These are phyloP conservation scores for Zopfia rhizophila DNA, from an alignment of 2,329 filamentous ascomycete genomes.

Conservation along the genomic window DNA sequence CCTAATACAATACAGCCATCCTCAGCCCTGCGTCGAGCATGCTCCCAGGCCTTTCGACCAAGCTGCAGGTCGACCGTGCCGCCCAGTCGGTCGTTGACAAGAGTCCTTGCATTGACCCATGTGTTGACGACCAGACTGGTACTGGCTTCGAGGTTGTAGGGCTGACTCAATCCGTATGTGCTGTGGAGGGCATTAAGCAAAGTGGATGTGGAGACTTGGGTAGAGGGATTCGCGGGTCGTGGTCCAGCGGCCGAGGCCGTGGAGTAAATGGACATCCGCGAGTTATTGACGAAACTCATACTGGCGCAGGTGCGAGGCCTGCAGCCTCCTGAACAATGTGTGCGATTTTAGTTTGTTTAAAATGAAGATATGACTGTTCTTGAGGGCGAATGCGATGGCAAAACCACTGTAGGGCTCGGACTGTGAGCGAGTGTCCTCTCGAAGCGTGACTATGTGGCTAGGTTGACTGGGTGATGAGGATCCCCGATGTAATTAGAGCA, in stretches of 20 bases:
- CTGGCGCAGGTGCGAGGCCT: slow-evolving; percentile 36
- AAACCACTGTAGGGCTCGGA: slow-evolving; percentile 29
- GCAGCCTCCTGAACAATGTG: slow-evolving; percentile 29
- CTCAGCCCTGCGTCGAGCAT: slow-evolving; percentile 91
- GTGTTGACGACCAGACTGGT: slow-evolving; percentile 95
- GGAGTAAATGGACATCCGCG: slow-evolving; percentile 71
- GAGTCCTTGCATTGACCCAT: slow-evolving; percentile 84
- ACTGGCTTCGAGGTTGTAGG: slow-evolving; percentile 88
- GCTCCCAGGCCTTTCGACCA: slow-evolving; percentile 90
- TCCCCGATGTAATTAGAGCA: slow-evolving; percentile 5
- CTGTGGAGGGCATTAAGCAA: slow-evolving; percentile 92
- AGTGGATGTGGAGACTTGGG: slow-evolving; percentile 91
- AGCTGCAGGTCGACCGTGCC: slow-evolving; percentile 84
- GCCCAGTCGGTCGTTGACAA: slow-evolving; percentile 74
- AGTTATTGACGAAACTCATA: slow-evolving; percentile 65
- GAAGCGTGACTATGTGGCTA: slow-evolving; percentile 2
- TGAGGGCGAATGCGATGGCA: slow-evolving; percentile 14
- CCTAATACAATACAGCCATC: slow-evolving; percentile 92
- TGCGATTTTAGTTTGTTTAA: slow-evolving; percentile 3
- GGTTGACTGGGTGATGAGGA: slow-evolving; percentile 7
- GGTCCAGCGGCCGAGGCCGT: slow-evolving; percentile 67
- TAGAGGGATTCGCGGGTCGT: slow-evolving; percentile 69
- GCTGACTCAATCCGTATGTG: slow-evolving; percentile 81
- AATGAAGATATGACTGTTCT: background rate
- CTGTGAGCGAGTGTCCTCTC: slow-evolving; percentile 21